Evolutionary conservation across 176 grass and related monocot genomes (phyloP), one percentile per base, ranked within the genome.

Genomic region (Eleusine coracana): DNA sequence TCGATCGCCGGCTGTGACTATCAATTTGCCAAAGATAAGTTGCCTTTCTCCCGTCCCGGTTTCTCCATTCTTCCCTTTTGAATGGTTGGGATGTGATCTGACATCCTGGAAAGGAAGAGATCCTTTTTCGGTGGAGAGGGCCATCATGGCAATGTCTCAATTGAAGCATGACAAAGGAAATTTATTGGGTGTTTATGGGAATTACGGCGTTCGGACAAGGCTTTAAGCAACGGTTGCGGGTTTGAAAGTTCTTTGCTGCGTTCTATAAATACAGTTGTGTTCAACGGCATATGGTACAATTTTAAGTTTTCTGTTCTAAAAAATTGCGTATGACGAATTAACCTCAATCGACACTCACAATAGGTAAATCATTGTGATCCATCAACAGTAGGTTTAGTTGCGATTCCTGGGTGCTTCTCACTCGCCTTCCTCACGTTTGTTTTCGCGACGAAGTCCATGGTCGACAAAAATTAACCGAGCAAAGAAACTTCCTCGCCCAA

Each of bases 1-100:
- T 34, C 31, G 73, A 71, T 86, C 68, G 52, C 48, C 12, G 66
- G 80, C 66, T 48, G 80, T 68, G 68, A 71, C 80, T 88, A 88
- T 73, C 86, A 77, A n/a, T 7, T 10, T 7, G 37, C 78, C 42
- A 64, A 82, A 70, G 29, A 52, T 70, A 50, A 45, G 80, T 52
- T 44, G 67, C 80, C 49, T 56, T 76, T 66, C 63, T n/a, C 27
- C 49, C 7, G 5, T 10, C 6, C 51, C 4, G 3, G 18, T 20
- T 16, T 54, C 15, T 59, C 16, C 13, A 9, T 15, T 34, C 2
- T 34, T 34, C 31, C 31, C 31, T 34, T 34, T n/a, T n/a, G 9
- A 44, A 23, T 16, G 6, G 20, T 54, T 18, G 17, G 50, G 49
- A 62, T 41, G 16, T 41, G 54, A 73, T 52, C 83, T 31, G 52